Percentiles rank a stretch among this genome's conserved stretches.
phyloP scores from a whole-genome alignment of 148 eudicot genomes.

The Diospyros kaki region DNA sequence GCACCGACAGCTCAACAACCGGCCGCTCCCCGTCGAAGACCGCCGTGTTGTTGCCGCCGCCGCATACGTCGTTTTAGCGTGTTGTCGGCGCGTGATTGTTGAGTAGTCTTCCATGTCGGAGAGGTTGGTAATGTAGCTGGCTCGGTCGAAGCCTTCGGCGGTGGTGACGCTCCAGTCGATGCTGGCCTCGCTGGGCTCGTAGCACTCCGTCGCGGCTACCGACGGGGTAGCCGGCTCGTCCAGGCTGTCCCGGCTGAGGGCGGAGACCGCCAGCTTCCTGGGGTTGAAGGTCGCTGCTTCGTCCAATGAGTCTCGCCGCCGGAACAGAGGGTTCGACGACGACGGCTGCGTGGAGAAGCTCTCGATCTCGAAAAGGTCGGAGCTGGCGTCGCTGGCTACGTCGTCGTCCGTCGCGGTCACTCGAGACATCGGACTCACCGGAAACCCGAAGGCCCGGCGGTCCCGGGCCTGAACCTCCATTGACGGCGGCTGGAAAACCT shows the following conservation, averaged over 20 bases:
- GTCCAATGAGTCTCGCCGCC: conserved; percentile 48
- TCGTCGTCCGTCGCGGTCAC: conserved; percentile 57
- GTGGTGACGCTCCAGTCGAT: conserved; percentile 91
- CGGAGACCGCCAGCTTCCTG: conserved; percentile 11
- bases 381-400: conserved; percentile 72
- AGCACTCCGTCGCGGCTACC: conserved; percentile 61
- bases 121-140: conserved; percentile 53
- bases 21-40: conserved; percentile 19
- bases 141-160: conserved; percentile 74
- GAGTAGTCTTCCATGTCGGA: conserved; percentile 40
- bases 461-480: conserved; percentile 3
- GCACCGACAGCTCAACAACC: conserved; percentile 62
- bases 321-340: conserved; percentile 29
- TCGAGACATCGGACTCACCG: conserved; percentile 42
- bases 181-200: conserved; percentile 85
- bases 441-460: conserved; percentile 14
- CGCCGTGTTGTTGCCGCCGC: conserved; percentile 26
- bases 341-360: conserved; percentile 51
- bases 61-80: conserved; percentile 19
- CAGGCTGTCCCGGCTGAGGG: conserved; percentile 7
- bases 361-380: conserved; percentile 83
- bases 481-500: conserved; percentile 56
- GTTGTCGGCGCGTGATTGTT: conserved; percentile 9
- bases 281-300: conserved; percentile 32
- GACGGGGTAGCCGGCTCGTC: conserved; percentile 52